Percentiles rank a stretch among this genome's conserved stretches.
phyloP scores from a whole-genome alignment of 768 basidiomycete genomes.

The Epithele typhae region DNA sequence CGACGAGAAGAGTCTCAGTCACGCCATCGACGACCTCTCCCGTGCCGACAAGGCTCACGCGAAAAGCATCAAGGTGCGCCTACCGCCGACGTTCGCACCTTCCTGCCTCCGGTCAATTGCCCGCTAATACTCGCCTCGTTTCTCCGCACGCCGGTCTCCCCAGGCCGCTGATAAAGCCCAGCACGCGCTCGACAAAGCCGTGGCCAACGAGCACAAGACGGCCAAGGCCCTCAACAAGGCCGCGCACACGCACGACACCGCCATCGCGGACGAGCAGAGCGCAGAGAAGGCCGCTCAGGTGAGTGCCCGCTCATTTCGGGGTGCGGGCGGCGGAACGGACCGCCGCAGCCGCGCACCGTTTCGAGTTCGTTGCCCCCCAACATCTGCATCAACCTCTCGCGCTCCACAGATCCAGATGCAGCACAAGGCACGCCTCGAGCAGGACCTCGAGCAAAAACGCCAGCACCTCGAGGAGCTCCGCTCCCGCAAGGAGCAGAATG shows the following conservation, averaged over 20 bases:
- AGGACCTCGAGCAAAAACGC: conserved; percentile 22
- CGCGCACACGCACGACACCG: conserved; percentile 46
- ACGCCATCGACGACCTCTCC: conserved; percentile 49
- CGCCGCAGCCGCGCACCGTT: no score
- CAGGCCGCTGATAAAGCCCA: conserved; percentile 46
- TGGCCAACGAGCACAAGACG: conserved; percentile 46
- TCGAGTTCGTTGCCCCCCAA: no score
- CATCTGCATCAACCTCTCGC: no score
- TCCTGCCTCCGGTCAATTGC: no score
- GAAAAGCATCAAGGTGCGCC: conserved; percentile 47
- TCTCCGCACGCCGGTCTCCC: no score
- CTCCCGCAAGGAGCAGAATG: conserved; percentile 26
- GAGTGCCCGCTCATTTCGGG: conserved; percentile 6
- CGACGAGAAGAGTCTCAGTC: conserved; percentile 47
- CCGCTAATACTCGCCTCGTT: no score
- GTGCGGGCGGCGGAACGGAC: no score
- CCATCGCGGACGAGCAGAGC: conserved; percentile 36
- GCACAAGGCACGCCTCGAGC: conserved; percentile 22
- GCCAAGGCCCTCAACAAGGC: conserved; percentile 50
- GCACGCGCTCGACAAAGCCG: conserved; percentile 42
- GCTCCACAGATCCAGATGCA: conserved; percentile 22
- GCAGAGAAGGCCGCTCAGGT: conserved; percentile 45
- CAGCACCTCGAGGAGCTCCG: conserved; percentile 21
- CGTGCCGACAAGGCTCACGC: conserved; percentile 48
- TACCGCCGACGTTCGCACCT: neutral